These are phyloP conservation scores for Phytophthora ramorum DNA, from an alignment of 352 stramenopile species.

Conservation along the genomic window DNA sequence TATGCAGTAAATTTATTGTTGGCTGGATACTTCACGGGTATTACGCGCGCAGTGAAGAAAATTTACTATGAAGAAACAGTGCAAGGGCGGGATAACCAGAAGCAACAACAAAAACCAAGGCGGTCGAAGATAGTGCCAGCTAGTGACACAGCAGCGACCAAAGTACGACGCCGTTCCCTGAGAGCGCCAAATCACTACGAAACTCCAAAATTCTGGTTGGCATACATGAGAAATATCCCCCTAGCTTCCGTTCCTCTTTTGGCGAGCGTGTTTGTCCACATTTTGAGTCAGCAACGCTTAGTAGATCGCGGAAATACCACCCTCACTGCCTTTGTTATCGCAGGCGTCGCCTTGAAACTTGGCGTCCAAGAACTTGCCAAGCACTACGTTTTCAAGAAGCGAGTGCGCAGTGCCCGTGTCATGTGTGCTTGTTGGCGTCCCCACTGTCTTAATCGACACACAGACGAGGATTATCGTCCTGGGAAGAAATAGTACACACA, in stretches of 20 bases:
- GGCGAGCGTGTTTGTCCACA: slow-evolving; percentile 24
- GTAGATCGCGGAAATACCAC: slow-evolving; percentile 2
- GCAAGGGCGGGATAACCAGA: not conserved
- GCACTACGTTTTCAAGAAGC: slow-evolving; percentile 22
- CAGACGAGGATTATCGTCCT: slow-evolving; percentile 40
- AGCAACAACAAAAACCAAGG: not conserved
- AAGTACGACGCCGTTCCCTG: not conserved
- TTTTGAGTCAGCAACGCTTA: slow-evolving; percentile 4
- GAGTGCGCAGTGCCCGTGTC: slow-evolving; percentile 31
- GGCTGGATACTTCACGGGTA: slow-evolving; percentile 15
- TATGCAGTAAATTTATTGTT: slow-evolving; percentile 22
- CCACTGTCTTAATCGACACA: slow-evolving; percentile 48
- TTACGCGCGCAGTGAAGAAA: slow-evolving; percentile 2
- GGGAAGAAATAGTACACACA: not conserved
- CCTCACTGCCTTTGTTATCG: slow-evolving; percentile 8
- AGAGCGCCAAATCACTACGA: not conserved
- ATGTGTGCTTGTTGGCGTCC: slow-evolving; percentile 43
- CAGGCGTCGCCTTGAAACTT: slow-evolving; percentile 35
- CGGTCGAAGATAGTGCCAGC: not conserved
- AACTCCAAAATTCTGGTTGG: not conserved
- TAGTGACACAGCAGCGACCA: not conserved
- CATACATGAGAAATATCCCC: not conserved
- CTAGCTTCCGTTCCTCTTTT: not conserved
- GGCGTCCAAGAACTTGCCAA: slow-evolving; percentile 38
- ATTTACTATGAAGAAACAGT: slow-evolving; percentile 29